phyloP scores from a whole-genome alignment of 2,329 filamentous ascomycete genomes.

The Endocalyx cinctus region DNA sequence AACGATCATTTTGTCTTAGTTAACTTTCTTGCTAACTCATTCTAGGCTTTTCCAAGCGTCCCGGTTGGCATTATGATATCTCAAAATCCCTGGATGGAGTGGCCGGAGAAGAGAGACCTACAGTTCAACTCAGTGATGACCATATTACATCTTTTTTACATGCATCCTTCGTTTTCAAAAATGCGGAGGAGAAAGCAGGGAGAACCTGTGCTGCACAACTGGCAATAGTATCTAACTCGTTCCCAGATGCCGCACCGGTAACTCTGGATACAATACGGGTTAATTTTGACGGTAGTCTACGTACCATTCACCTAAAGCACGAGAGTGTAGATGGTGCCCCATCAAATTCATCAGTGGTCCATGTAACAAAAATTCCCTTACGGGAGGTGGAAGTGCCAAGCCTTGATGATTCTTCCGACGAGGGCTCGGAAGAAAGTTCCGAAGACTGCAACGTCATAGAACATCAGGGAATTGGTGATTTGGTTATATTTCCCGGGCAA shows the following conservation, averaged over 20 bases:
- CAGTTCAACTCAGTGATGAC: constrained; percentile 47
- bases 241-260: constrained; percentile 47
- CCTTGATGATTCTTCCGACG: constrained; percentile 22
- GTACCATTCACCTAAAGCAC: constrained; percentile 49
- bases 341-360: constrained; percentile 7
- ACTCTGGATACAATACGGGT: constrained; percentile 48
- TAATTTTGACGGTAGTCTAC: constrained; percentile 54
- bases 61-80: constrained; percentile 59
- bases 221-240: constrained; percentile 51
- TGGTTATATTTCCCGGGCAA: constrained; percentile 63
- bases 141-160: constrained; percentile 49
- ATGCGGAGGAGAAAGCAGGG: constrained; percentile 56
- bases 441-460: no score
- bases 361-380: constrained; percentile 15
- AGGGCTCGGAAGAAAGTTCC: constrained; percentile 19
- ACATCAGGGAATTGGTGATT: no score
- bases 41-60: constrained; percentile 48
- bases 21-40: constrained; percentile 13
- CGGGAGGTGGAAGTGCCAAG: constrained; percentile 20
- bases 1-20: constrained; percentile 9
- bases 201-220: constrained; percentile 56
- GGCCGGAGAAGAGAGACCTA: constrained; percentile 38
- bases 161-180: constrained; percentile 53
- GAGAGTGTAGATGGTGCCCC: constrained; percentile 13
- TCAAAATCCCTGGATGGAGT: constrained; percentile 51